Percentiles rank a stretch among this genome's conserved stretches.
Evolutionary conservation across 495 filamentous ascomycete genomes (phyloP).

Genomic region (Durotheca rogersii): DNA sequence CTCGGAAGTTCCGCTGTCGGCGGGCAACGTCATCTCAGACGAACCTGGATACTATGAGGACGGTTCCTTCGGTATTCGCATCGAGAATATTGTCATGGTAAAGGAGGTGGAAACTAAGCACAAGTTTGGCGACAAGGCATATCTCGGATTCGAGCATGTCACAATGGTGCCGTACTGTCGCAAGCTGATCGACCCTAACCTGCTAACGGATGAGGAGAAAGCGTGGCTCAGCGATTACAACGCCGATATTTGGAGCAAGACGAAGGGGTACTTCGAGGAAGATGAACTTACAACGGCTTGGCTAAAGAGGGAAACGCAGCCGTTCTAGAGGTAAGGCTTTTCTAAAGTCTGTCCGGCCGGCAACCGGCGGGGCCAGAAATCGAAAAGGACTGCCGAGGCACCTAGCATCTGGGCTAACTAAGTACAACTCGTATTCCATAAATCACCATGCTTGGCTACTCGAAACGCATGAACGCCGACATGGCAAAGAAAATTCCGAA

Average conservation of each 20-base stretch:
- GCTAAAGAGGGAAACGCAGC: constrained; percentile 81
- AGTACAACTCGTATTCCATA: background rate
- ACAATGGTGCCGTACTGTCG: constrained; percentile 94
- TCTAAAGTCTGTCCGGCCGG: no score
- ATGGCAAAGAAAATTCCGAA: constrained; percentile 77
- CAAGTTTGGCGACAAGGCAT: constrained; percentile 90
- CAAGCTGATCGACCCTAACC: constrained; percentile 75
- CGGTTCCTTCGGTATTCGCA: constrained; percentile 94
- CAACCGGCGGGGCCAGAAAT: no score
- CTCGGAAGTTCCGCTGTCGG: constrained; percentile 81
- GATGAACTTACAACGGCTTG: constrained; percentile 70
- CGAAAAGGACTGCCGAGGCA: no score
- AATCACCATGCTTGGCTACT: constrained; percentile 19
- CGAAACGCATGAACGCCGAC: constrained; percentile 70
- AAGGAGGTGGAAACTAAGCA: constrained; percentile 82
- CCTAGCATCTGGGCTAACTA: background rate
- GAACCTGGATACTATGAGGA: constrained; percentile 99
- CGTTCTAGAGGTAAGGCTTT: constrained; percentile 38
- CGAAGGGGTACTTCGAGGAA: constrained; percentile 72
- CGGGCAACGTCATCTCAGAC: constrained; percentile 93
- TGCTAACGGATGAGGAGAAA: constrained; percentile 76
- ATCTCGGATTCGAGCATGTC: constrained; percentile 92
- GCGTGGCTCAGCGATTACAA: constrained; percentile 89
- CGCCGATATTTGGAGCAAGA: constrained; percentile 77
- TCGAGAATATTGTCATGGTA: constrained; percentile 92